Evolutionary conservation across 2,329 filamentous ascomycete genomes (phyloP).

Genomic region (Talaromyces rugulosus): DNA sequence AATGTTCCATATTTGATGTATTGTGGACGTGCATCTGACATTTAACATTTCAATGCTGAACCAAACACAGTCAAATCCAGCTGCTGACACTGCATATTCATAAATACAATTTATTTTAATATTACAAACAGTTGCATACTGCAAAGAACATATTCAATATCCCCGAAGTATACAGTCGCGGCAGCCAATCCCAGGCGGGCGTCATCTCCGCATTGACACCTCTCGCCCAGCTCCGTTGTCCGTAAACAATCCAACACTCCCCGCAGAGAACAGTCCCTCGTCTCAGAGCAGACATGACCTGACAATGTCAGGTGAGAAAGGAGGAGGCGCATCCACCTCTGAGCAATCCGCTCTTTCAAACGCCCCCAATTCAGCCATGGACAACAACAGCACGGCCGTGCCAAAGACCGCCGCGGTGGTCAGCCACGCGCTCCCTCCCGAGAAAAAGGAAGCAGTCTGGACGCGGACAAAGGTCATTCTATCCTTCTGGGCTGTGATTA

Average conservation of each 20-base stretch:
- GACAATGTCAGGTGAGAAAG: conserved; percentile 30
- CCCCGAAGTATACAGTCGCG: background rate
- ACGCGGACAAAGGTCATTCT: conserved; percentile 71
- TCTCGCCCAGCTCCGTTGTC: background rate
- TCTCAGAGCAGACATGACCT: conserved; percentile 28
- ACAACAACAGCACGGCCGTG: conserved; percentile 7
- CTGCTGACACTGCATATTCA: no score
- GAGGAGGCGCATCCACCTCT: conserved; percentile 30
- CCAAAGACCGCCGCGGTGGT: conserved; percentile 23
- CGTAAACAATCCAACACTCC: background rate
- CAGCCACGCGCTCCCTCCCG: conserved; percentile 63
- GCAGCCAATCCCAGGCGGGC: background rate
- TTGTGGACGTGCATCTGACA: no score
- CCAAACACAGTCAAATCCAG: no score
- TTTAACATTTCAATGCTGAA: no score
- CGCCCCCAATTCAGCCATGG: background rate
- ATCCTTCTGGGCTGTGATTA: conserved; percentile 86
- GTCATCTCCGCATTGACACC: background rate
- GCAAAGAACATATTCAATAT: background rate
- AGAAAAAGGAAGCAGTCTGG: conserved; percentile 65
- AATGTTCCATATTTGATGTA: no score
- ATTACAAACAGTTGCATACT: background rate
- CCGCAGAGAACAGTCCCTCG: conserved; percentile 2
- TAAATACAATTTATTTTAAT: no score
- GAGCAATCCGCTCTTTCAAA: conserved; percentile 8